Evolutionary conservation across 2,329 filamentous ascomycete species (phyloP).

Genomic region (Colletotrichum cereale): DNA sequence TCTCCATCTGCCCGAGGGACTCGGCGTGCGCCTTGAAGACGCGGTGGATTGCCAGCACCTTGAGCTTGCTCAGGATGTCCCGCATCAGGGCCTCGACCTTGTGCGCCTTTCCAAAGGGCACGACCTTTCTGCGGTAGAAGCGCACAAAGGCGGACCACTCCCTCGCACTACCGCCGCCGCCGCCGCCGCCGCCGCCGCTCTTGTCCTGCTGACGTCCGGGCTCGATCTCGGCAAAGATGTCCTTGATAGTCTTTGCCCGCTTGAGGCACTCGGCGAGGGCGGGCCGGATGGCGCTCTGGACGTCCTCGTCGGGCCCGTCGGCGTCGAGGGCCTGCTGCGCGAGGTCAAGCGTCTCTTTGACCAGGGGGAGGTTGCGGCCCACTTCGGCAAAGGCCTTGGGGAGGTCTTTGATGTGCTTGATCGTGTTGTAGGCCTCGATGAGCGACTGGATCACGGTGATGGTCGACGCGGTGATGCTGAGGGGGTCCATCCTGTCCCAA

Average conservation of each 20-base stretch:
- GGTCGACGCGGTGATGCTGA: constrained; percentile 16
- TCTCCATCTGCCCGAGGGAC: constrained; percentile 8
- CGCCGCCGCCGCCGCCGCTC: background rate
- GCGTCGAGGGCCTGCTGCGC: background rate
- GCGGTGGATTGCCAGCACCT: constrained; percentile 19
- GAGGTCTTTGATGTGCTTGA: constrained; percentile 20
- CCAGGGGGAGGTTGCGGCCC: constrained; percentile 12
- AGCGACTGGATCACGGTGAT: constrained; percentile 21
- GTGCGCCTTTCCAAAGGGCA: constrained; percentile 17
- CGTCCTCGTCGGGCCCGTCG: background rate
- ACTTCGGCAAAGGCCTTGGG: constrained; percentile 21
- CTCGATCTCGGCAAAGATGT: constrained; percentile 19
- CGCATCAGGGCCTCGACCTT: constrained; percentile 28
- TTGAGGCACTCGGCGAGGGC: background rate
- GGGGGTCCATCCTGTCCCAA: constrained; percentile 7
- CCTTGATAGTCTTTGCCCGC: background rate
- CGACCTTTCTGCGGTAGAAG: constrained; percentile 16
- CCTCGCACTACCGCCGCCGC: background rate
- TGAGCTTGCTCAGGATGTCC: constrained; percentile 12
- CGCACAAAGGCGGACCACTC: constrained; percentile 15
- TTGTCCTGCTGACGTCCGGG: constrained; percentile 1
- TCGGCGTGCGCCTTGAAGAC: constrained; percentile 17
- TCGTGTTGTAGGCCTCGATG: constrained; percentile 3
- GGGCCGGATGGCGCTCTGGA: background rate
- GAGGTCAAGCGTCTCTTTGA: constrained; percentile 12